A percentile compares a stretch with the other conserved stretches of the same genome.
Evolutionary conservation across 306 rosid genomes (phyloP).

Genomic region (Crataegus laevigata): DNA sequence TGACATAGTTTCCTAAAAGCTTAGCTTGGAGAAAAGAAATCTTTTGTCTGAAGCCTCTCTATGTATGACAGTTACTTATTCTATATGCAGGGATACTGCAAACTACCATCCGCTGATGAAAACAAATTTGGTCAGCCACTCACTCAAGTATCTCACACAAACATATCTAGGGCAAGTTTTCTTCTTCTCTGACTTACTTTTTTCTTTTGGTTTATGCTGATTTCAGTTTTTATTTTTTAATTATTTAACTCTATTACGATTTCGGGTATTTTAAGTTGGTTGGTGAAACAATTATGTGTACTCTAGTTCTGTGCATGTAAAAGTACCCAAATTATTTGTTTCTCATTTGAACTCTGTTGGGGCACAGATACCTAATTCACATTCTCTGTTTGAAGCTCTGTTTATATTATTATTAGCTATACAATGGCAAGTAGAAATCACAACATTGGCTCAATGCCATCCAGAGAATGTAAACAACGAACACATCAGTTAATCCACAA

Average conservation of each 20-base stretch:
- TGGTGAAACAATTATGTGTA: neutral
- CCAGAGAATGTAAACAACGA: neutral
- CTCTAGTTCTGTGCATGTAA: neutral
- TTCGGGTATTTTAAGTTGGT: neutral
- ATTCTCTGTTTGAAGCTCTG: neutral
- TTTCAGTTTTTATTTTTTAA: neutral
- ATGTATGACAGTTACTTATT: conserved; percentile 8
- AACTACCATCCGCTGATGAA: conserved; percentile 68
- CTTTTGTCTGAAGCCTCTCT: neutral
- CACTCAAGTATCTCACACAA: conserved; percentile 75
- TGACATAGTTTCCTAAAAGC: neutral
- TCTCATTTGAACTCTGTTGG: no score
- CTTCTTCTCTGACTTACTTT: neutral
- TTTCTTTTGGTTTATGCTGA: neutral
- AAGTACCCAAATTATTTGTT: neutral
- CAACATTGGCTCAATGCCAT: neutral
- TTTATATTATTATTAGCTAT: neutral
- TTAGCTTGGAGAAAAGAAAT: neutral
- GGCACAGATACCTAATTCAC: no score
- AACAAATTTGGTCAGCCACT: conserved; percentile 73
- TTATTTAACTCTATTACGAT: neutral
- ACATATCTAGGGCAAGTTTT: conserved; percentile 77
- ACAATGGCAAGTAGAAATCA: neutral
- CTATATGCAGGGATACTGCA: conserved; percentile 74
- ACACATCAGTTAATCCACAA: no score